These are phyloP conservation scores for Pinus albicaulis DNA, from an alignment of 75 land plant species.

Conservation along the genomic window DNA sequence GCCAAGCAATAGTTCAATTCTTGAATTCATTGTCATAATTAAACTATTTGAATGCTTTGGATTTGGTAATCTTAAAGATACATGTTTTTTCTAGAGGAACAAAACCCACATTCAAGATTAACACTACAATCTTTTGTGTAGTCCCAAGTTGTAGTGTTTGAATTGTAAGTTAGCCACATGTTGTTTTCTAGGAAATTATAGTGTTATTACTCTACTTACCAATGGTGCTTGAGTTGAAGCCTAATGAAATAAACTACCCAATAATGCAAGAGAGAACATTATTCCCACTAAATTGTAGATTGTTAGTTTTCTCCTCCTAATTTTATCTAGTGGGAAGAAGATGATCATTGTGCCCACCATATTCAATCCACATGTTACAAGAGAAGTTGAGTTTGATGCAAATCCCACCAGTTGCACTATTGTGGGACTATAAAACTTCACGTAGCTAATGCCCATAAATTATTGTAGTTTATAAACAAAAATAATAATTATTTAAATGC, in stretches of 20 bases:
- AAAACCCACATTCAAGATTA: conserved; percentile 37
- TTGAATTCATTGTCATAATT: background rate
- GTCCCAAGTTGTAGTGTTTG: conserved; percentile 7
- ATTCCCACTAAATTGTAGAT: conserved; percentile 23
- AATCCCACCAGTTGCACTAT: conserved; percentile 78
- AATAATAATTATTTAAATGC: too few species aligned
- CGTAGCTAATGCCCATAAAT: conserved; percentile 68
- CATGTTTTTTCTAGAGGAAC: conserved; percentile 34
- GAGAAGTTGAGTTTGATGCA: background rate
- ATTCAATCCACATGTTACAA: background rate
- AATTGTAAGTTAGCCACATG: background rate
- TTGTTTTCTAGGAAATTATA: background rate
- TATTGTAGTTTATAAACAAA: conserved; percentile 13
- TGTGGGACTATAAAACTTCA: conserved; percentile 93
- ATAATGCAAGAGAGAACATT: conserved; percentile 16
- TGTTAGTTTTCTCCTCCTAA: conserved; percentile 32
- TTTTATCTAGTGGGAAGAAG: conserved; percentile 52
- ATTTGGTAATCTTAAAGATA: background rate
- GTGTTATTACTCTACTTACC: background rate
- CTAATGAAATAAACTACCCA: conserved; percentile 27
- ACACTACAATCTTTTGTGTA: conserved; percentile 21
- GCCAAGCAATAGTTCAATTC: background rate
- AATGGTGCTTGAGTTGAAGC: conserved; percentile 22
- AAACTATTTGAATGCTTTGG: background rate
- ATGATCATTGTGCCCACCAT: background rate